A percentile compares a stretch with the other conserved stretches of the same genome.
These are phyloP conservation scores for Hydrangea macrophylla DNA, from an alignment of 148 eudicot genomes.

Conservation along the genomic window DNA sequence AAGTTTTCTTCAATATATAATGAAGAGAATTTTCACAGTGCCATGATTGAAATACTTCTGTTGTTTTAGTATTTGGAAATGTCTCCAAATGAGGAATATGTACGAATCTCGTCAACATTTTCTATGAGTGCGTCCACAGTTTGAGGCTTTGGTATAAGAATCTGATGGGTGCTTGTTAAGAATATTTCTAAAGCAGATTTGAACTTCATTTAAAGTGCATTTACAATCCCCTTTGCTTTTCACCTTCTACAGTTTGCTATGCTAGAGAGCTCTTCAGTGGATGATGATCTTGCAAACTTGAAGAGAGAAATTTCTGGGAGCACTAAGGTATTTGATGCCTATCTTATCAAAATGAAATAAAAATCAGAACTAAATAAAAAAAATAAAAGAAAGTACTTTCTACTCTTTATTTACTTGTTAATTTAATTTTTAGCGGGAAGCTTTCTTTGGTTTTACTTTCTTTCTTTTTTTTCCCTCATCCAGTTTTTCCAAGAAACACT, in stretches of 20 bases:
- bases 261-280: conserved; percentile 87
- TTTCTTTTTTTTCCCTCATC: too few relatives aligned
- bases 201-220: not conserved
- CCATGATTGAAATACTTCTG: not conserved
- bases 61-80: not conserved
- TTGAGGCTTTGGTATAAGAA: not conserved
- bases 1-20: too few relatives aligned
- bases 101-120: not conserved
- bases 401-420: too few relatives aligned
- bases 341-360: too few relatives aligned
- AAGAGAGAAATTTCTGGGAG: conserved; percentile 73
- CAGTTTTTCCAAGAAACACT: too few relatives aligned
- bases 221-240: conserved; percentile 12
- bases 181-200: not conserved
- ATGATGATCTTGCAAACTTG: conserved; percentile 78
- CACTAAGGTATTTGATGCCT: conserved; percentile 52
- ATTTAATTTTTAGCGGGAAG: too few relatives aligned
- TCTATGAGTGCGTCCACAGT: not conserved
- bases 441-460: too few relatives aligned
- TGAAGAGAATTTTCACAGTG: too few relatives aligned
- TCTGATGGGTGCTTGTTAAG: conserved; percentile 5
- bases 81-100: not conserved
- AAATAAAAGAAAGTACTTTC: too few relatives aligned
- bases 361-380: too few relatives aligned
- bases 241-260: conserved; percentile 69